Percentiles rank a stretch among this genome's conserved stretches.
phyloP scores from a whole-genome alignment of 352 stramenopile genomes.

The Pythium vanterpoolii region DNA sequence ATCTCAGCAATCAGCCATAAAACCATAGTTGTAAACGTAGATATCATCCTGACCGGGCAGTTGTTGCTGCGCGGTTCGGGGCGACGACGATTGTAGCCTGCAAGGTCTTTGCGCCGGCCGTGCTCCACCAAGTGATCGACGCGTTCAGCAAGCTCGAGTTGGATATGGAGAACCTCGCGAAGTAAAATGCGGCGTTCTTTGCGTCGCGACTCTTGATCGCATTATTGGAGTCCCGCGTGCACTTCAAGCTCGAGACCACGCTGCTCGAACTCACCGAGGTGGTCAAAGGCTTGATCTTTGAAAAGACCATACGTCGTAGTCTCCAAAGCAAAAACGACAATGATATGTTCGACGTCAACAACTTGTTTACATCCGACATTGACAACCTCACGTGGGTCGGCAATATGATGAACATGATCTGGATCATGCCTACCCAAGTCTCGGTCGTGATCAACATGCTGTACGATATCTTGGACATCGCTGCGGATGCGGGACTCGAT shows the following conservation, averaged over 20 bases:
- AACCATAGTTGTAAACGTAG: too few relatives aligned
- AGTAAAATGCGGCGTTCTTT: conserved; percentile 27
- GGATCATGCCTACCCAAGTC: conserved; percentile 33
- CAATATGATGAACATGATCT: conserved; percentile 32
- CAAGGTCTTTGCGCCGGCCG: conserved; percentile 17
- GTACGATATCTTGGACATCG: conserved; percentile 25
- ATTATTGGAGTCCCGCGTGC: conserved; percentile 19
- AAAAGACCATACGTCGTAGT: conserved; percentile 27
- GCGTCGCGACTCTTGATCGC: conserved; percentile 26
- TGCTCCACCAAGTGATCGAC: conserved; percentile 28
- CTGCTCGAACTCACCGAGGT: conserved; percentile 23
- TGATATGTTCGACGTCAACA: conserved; percentile 69
- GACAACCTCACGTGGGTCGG: conserved; percentile 38
- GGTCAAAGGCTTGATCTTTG: conserved; percentile 27
- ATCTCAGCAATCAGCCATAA: too few relatives aligned
- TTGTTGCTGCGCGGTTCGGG: conserved; percentile 20
- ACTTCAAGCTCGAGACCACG: conserved; percentile 21
- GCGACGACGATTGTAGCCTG: conserved; percentile 7
- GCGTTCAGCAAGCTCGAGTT: conserved; percentile 14
- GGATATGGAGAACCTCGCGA: conserved; percentile 13
- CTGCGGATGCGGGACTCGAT: conserved; percentile 32
- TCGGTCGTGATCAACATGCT: conserved; percentile 31
- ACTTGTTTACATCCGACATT: conserved; percentile 89
- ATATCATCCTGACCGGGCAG: too few relatives aligned
- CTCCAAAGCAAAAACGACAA: conserved; percentile 22